Base-by-base conservation (phyloP, 83 land plant genomes). In the Thuja plicata region DNA sequence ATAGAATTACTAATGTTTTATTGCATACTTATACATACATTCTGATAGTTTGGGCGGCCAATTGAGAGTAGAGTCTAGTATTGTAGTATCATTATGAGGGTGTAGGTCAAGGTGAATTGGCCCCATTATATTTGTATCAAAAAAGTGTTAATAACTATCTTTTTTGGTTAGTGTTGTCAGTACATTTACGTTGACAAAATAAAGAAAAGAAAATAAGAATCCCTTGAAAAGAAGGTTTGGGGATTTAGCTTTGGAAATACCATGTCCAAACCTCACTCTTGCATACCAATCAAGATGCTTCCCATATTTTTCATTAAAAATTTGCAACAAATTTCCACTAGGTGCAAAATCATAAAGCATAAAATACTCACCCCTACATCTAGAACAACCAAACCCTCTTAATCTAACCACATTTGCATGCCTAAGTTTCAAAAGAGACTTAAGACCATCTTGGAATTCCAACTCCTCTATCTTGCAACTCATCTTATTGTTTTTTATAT, bases 341-440 rank as follows among this genome's bases (percentile, higher is more conserved):
- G 96, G 87, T 24, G 93, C 94, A 62, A 93, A 97, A 86, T 94
- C 98, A 88, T 97, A 98, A 35, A 98, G 89, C 21, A 98, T 94
- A 77, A 96, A 98, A 85, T 99, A 98, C 88, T 98, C 99, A 0
- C 94, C 95, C 55, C 99, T 90, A 0, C 95, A 96, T 70, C 88
- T 93, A 11, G 98, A 95, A 62, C 96, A 96, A 57, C 99, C 97
- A 76, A 97, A 96, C 1, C n/a, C 99, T 89, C 90, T 94, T 88
- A 98, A 88, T 50, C 89, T 87, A 8, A 97, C 98, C 3, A 98
- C 80, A 85, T 97, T 95, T 21, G 95, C 97, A 90, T 98, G 97
- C 78, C 90, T 88, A 77, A 97, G 87, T 16, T 90, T 90, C 1
- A 93, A 89, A 41, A 98, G 84, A 6, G 93, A 55, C 55, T 96